Evolutionary conservation across 2,329 filamentous ascomycete species (phyloP).

Genomic region (Ramularia endophylla): DNA sequence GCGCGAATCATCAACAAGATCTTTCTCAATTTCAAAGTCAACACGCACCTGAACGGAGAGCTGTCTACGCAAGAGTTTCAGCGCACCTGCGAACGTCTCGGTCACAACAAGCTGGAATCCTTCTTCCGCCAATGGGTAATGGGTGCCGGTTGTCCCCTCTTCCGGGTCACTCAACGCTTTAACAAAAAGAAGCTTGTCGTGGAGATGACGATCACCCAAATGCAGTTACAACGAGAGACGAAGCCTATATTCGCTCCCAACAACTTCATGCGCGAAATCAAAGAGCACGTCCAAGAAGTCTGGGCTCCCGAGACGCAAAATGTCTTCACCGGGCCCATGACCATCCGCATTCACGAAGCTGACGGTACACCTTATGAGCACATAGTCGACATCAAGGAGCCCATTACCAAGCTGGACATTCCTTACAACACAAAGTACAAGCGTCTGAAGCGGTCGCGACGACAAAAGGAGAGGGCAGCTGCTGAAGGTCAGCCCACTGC

Average conservation of each 20-base stretch:
- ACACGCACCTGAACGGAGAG: constrained; percentile 63
- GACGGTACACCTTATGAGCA: constrained; percentile 98
- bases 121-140: constrained; percentile 95
- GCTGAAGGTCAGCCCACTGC: constrained; percentile 56
- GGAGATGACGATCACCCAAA: constrained; percentile 81
- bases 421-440: constrained; percentile 99
- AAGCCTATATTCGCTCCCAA: constrained; percentile 59
- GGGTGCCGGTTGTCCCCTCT: constrained; percentile 80
- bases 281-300: constrained; percentile 69
- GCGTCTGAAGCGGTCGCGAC: constrained; percentile 79
- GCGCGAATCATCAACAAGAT: constrained; percentile 80
- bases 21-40: constrained; percentile 78
- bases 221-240: constrained; percentile 53
- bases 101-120: constrained; percentile 76
- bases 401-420: constrained; percentile 80
- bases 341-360: constrained; percentile 93
- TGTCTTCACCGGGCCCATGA: constrained; percentile 95
- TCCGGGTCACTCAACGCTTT: constrained; percentile 81
- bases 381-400: constrained; percentile 90
- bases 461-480: constrained; percentile 69
- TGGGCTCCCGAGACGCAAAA: constrained; percentile 54
- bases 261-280: constrained; percentile 77
- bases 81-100: constrained; percentile 78
- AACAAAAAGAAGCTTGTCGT: constrained; percentile 98
- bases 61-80: constrained; percentile 74